Evolutionary conservation across 164 flowering plant genomes (phyloP).

Genomic region (Echeveria elegans): DNA sequence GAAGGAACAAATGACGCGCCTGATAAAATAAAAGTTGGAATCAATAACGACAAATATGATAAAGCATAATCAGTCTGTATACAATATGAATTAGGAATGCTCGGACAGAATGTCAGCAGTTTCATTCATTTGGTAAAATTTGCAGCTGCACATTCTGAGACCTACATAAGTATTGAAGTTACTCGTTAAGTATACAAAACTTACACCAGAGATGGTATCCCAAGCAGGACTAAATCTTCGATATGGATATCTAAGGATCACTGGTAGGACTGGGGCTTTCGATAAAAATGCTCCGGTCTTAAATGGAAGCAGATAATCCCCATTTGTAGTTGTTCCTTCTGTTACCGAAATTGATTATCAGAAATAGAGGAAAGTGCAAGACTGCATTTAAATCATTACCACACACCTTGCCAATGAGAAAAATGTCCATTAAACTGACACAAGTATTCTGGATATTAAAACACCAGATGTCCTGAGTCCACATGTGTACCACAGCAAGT

Average conservation of each 20-base stretch:
- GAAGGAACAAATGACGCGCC: slow-evolving; percentile 83
- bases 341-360: slow-evolving; percentile 11
- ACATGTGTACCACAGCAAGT: not conserved
- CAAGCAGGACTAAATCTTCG: slow-evolving; percentile 93
- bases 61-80: not conserved
- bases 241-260: slow-evolving; percentile 79
- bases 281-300: slow-evolving; percentile 89
- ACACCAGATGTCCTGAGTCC: not conserved
- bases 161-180: not conserved
- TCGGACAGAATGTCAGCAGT: not conserved
- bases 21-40: slow-evolving; percentile 20
- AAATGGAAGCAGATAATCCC: slow-evolving; percentile 85
- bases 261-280: slow-evolving; percentile 76
- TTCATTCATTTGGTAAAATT: not conserved
- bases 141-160: not conserved
- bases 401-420: not conserved
- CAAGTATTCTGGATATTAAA: not conserved
- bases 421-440: not conserved
- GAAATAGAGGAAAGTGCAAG: not conserved
- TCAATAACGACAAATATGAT: not conserved
- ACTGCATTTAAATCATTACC: not conserved
- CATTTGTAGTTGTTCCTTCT: slow-evolving; percentile 99
- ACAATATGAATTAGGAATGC: not conserved
- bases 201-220: slow-evolving; percentile 94
- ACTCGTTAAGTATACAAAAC: slow-evolving; percentile 7